These are phyloP conservation scores for Ceratocystis variospora DNA, from an alignment of 2,329 filamentous ascomycete genomes.

Conservation along the genomic window DNA sequence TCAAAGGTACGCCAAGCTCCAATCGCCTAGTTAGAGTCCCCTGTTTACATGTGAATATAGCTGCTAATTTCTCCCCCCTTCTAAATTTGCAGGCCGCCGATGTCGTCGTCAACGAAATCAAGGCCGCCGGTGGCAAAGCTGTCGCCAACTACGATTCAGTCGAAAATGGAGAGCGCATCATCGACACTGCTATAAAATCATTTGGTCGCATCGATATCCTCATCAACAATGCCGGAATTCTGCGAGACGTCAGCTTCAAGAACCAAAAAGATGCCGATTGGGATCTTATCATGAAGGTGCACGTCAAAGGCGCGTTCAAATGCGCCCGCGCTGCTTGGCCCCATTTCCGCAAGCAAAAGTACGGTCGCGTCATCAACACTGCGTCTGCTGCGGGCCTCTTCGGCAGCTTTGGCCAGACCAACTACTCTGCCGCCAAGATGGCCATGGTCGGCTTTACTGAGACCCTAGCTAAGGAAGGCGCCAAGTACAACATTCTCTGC, in stretches of 20 bases:
- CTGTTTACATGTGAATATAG: neutral
- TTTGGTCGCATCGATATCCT: slow-evolving; percentile 86
- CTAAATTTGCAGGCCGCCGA: slow-evolving; percentile 52
- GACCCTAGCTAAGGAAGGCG: slow-evolving; percentile 91
- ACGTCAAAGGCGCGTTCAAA: slow-evolving; percentile 91
- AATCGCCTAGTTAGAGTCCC: neutral
- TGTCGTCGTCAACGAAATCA: slow-evolving; percentile 71
- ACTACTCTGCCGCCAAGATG: slow-evolving; percentile 95
- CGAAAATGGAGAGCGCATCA: slow-evolving; percentile 85
- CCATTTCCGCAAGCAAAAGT: slow-evolving; percentile 97
- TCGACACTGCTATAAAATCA: slow-evolving; percentile 68
- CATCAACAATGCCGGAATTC: slow-evolving; percentile 95
- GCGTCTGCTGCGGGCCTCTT: slow-evolving; percentile 92
- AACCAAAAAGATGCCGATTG: slow-evolving; percentile 97
- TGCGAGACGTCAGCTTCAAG: slow-evolving; percentile 93
- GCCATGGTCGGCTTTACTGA: slow-evolving; percentile 94
- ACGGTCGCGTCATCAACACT: slow-evolving; percentile 90
- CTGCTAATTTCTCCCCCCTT: neutral
- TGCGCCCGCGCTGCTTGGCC: slow-evolving; percentile 91
- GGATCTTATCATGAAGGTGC: slow-evolving; percentile 87
- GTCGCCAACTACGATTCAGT: slow-evolving; percentile 96
- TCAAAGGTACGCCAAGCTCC: slow-evolving; percentile 53
- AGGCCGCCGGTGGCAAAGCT: slow-evolving; percentile 78
- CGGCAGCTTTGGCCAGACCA: slow-evolving; percentile 88
- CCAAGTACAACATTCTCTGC: slow-evolving; percentile 92